A percentile compares a stretch with the other conserved stretches of the same genome.
These are phyloP conservation scores for Sphaerulina vaccinii DNA, from an alignment of 2,329 filamentous ascomycete genomes.

Conservation along the genomic window DNA sequence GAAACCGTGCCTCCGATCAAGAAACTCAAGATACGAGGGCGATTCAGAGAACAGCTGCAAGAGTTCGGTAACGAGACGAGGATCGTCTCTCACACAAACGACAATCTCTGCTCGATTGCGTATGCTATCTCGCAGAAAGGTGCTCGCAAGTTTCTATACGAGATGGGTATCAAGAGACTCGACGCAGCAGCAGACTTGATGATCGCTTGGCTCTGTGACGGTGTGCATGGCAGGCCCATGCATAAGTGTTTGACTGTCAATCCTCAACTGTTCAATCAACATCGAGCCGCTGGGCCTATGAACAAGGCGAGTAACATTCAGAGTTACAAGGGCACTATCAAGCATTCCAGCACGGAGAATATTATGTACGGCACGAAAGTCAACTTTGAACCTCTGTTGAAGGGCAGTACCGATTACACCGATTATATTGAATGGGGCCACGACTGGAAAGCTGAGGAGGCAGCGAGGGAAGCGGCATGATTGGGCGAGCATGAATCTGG, in stretches of 20 bases:
- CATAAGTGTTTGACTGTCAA: constrained; percentile 43
- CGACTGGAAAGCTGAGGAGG: constrained; percentile 1
- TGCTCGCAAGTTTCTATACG: constrained; percentile 44
- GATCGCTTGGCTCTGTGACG: constrained; percentile 31
- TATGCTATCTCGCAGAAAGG: constrained; percentile 48
- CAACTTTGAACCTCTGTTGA: constrained; percentile 41
- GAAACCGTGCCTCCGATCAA: constrained; percentile 25
- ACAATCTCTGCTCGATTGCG: constrained; percentile 43
- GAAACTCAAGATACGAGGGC: constrained; percentile 18
- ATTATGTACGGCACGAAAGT: constrained; percentile 42
- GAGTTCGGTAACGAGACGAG: constrained; percentile 40
- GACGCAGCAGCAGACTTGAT: constrained; percentile 38
- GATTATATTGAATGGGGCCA: constrained; percentile 6
- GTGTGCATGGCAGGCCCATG: constrained; percentile 27
- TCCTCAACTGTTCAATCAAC: constrained; percentile 48
- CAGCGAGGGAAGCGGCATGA: neutral
- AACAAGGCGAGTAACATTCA: constrained; percentile 41
- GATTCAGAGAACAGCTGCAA: constrained; percentile 23
- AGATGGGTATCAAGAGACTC: constrained; percentile 44
- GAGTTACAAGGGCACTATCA: constrained; percentile 32
- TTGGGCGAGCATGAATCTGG: neutral
- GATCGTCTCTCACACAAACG: constrained; percentile 43
- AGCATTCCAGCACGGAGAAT: constrained; percentile 34
- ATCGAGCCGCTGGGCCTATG: constrained; percentile 41
- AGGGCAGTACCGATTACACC: constrained; percentile 35